These are phyloP conservation scores for Alternaria novae-zelandiae DNA, from an alignment of 2,329 filamentous ascomycete genomes.

Conservation along the genomic window DNA sequence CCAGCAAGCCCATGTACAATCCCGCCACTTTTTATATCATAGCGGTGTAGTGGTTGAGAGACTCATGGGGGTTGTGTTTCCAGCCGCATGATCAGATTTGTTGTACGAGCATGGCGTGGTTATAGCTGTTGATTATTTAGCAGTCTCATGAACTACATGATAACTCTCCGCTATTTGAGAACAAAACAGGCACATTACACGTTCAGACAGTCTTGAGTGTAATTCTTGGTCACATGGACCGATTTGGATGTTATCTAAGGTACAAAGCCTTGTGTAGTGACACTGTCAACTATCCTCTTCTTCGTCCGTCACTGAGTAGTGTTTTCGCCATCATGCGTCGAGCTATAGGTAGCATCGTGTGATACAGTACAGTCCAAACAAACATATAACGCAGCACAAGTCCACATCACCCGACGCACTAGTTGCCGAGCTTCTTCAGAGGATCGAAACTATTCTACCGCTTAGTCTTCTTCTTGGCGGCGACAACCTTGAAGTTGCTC, in stretches of 20 bases:
- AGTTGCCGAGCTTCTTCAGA: neutral
- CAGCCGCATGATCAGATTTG: neutral
- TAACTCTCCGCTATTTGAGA: neutral
- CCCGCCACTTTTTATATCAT: neutral
- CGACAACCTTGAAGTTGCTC: slow-evolving; percentile 86
- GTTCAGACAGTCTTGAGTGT: no score
- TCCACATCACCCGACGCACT: neutral
- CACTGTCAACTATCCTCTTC: neutral
- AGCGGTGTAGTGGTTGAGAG: neutral
- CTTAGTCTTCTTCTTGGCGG: slow-evolving; percentile 84
- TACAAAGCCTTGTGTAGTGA: neutral
- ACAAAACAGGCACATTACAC: neutral
- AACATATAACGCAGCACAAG: neutral
- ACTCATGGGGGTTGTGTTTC: neutral
- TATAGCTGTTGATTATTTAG: neutral
- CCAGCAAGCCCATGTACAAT: neutral
- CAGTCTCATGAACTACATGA: neutral
- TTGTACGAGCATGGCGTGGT: rapidly evolving
- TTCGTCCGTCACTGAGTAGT: neutral
- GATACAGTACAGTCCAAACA: neutral
- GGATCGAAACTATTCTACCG: slow-evolving; percentile 27
- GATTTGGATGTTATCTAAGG: neutral
- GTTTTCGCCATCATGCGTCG: neutral
- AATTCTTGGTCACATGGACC: neutral
- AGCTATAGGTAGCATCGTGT: neutral